Evolutionary conservation across 805 yeast genomes (phyloP).

Genomic region (Brettanomyces custersianus): DNA sequence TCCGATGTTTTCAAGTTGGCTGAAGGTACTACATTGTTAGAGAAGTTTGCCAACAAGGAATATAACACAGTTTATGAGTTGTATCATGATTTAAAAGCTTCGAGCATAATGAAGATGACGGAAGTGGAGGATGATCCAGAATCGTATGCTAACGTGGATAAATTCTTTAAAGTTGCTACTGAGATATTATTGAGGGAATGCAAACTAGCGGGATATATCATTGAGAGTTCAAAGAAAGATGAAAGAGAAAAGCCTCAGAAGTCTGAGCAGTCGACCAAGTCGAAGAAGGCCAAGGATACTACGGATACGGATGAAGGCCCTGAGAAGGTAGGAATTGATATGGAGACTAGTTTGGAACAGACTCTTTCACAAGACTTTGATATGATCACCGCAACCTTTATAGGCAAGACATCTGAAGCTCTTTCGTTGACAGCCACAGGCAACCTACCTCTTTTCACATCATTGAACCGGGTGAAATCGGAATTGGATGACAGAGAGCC

Average conservation of each 20-base stretch:
- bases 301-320: not conserved
- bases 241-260: conserved; percentile 13
- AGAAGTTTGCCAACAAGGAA: conserved; percentile 28
- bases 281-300: conserved; percentile 9
- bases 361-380: conserved; percentile 49
- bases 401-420: conserved; percentile 54
- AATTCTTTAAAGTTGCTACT: conserved; percentile 51
- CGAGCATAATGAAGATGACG: conserved; percentile 39
- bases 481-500: conserved; percentile 67
- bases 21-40: conserved; percentile 29
- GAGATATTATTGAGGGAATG: conserved; percentile 60
- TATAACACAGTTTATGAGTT: conserved; percentile 46
- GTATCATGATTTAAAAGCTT: conserved; percentile 59
- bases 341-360: conserved; percentile 24
- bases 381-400: conserved; percentile 45
- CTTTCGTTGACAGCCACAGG: conserved; percentile 48
- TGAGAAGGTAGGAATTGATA: conserved; percentile 6
- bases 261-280: conserved; percentile 17
- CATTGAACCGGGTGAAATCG: conserved; percentile 55
- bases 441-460: conserved; percentile 73
- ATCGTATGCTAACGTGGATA: conserved; percentile 46
- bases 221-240: conserved; percentile 9
- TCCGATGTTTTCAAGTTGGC: conserved; percentile 1
- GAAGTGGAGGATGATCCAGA: conserved; percentile 39
- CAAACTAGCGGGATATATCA: conserved; percentile 30